Percentiles rank a stretch among this genome's conserved stretches.
phyloP scores from a whole-genome alignment of 257 asterid genomes.

The Paulownia fortunei region DNA sequence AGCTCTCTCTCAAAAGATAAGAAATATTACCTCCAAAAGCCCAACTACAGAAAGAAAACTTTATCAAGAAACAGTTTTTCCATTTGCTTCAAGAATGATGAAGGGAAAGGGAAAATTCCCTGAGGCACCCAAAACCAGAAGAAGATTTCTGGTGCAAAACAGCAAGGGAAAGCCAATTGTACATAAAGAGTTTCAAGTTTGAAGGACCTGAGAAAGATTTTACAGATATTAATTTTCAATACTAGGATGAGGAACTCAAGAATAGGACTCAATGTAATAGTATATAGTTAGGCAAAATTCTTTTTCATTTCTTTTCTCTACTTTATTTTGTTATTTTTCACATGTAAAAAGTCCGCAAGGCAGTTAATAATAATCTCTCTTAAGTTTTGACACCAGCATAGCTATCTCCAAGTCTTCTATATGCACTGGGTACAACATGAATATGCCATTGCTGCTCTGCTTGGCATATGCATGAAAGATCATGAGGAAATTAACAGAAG shows the following conservation, averaged over 20 bases:
- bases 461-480: no score
- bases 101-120: no score
- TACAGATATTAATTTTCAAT: not conserved
- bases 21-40: not conserved
- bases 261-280: slow-evolving; percentile 2
- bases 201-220: not conserved
- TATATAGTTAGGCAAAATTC: slow-evolving; percentile 5
- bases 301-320: not conserved
- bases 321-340: not conserved
- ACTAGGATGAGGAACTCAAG: slow-evolving; percentile 16
- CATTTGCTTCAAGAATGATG: no score
- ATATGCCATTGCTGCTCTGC: no score
- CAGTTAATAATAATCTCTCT: slow-evolving; percentile 25
- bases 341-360: slow-evolving; percentile 50
- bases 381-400: no score
- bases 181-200: slow-evolving; percentile 25
- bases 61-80: no score
- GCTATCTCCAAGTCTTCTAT: no score
- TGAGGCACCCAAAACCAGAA: slow-evolving; percentile 34
- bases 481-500: no score
- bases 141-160: not conserved
- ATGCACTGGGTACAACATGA: no score
- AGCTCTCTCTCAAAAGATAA: slow-evolving; percentile 52
- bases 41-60: not conserved
- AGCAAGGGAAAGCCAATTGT: slow-evolving; percentile 19